A percentile compares a stretch with the other conserved stretches of the same genome.
phyloP scores from a whole-genome alignment of 306 rosid genomes.

The Castanea mollissima region DNA sequence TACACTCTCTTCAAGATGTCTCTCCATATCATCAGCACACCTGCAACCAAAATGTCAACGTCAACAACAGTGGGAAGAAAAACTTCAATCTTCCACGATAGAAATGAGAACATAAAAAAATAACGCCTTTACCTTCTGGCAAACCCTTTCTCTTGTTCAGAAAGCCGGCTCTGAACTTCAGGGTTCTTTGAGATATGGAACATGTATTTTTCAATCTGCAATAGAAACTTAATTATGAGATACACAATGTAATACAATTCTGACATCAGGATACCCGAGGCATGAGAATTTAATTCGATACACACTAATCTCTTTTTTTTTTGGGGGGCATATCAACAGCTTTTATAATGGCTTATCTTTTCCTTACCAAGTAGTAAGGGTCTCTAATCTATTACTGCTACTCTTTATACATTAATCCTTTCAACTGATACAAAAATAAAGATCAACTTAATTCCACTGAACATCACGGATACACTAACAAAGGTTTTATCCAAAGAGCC shows the following conservation, averaged over 20 bases:
- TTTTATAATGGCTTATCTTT: not conserved
- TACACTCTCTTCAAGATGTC: conserved; percentile 70
- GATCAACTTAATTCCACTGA: not conserved
- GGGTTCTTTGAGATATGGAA: conserved; percentile 60
- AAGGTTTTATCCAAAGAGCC: not conserved
- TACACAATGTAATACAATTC: not conserved
- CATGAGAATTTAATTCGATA: not conserved
- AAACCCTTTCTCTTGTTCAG: conserved; percentile 64
- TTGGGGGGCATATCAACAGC: too few species aligned
- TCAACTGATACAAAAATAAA: conserved; percentile 1
- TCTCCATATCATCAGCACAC: conserved; percentile 63
- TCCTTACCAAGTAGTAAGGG: not conserved
- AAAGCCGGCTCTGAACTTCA: conserved; percentile 65
- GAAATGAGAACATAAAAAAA: not conserved
- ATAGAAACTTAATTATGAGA: not conserved
- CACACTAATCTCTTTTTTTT: not conserved
- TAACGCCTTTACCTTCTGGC: conserved; percentile 46
- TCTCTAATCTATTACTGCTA: not conserved
- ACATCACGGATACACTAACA: not conserved
- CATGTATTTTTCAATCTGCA: conserved; percentile 82
- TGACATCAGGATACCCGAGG: not conserved
- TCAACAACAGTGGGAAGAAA: conserved; percentile 18
- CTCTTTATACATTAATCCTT: not conserved
- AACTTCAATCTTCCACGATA: conserved; percentile 3
- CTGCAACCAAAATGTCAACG: conserved; percentile 45